Evolutionary conservation across 768 basidiomycete genomes (phyloP), one percentile per base, ranked within the genome.

Genomic region (Gelatoporia subvermispora): DNA sequence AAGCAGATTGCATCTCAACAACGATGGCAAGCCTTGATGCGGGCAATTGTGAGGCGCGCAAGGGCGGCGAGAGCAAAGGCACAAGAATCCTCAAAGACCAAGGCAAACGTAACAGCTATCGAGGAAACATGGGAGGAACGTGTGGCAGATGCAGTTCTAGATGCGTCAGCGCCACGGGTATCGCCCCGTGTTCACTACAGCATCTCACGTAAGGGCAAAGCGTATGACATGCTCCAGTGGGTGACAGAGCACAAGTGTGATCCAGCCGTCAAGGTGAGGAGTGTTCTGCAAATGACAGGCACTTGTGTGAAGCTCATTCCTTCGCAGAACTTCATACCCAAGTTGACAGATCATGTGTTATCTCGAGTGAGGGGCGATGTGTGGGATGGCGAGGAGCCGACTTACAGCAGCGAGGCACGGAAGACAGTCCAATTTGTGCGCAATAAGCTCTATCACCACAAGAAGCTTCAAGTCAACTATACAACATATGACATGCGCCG

Each of bases 401-500:
- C 50, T 62, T 60, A 59, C 47, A 43, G 61, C 9, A n/a, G n/a
- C n/a, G n/a, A n/a, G n/a, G n/a, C n/a, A n/a, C n/a, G n/a, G n/a
- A n/a, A n/a, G n/a, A 38, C 55, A 15, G 38, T 62, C 8, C 23
- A 28, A 2, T 51, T 63, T 35, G 50, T 40, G 3, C 39, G 51
- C 42, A 62, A 63, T 58, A 53, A 21, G 41, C 58, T 70, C 23
- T 73, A 59, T 42, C 17, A 4, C 3, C 68, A 71, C 57, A 60
- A 62, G 38, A 54, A 58, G 4, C 21, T 71, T 2, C 62, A 61
- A 0, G 40, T 74, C 43, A 68, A 72, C 51, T 72, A 70, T 52
- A 74, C 73, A 0, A 72, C 69, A 0, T 77, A 75, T 54, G 70
- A 77, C 55, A 35, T 71, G 16, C 65, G 68, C 15, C 59, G 68